Percentiles rank a stretch among this genome's conserved stretches.
Evolutionary conservation across 2,329 filamentous ascomycete genomes (phyloP).

Genomic region (Fonsecaea monophora): DNA sequence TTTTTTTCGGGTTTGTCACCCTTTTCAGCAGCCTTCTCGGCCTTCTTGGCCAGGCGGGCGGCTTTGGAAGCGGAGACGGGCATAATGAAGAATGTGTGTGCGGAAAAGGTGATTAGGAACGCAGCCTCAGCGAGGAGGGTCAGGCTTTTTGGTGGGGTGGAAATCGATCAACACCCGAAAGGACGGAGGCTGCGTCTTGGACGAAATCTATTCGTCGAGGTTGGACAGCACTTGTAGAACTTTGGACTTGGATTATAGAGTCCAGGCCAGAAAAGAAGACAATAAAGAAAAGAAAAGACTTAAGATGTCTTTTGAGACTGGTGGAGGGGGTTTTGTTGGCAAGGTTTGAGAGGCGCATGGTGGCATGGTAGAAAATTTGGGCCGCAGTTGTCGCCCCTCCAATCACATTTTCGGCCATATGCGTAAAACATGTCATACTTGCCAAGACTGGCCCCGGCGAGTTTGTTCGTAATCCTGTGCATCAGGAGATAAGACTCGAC

Average conservation of each 20-base stretch:
- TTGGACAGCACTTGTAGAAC: neutral
- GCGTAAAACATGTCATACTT: slow-evolving; percentile 8
- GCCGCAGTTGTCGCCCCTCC: slow-evolving; percentile 12
- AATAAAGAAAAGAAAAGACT: slow-evolving; percentile 1
- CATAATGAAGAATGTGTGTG: slow-evolving; percentile 53
- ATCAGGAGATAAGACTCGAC: neutral
- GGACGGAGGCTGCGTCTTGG: neutral
- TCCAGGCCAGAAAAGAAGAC: neutral
- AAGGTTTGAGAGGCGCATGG: slow-evolving; percentile 7
- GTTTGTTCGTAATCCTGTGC: neutral
- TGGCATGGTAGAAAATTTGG: slow-evolving; percentile 10
- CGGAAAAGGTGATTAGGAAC: neutral
- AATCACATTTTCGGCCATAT: neutral
- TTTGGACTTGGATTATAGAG: neutral
- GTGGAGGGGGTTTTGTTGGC: slow-evolving; percentile 14
- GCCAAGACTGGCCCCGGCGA: neutral
- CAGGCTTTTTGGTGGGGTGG: slow-evolving; percentile 9
- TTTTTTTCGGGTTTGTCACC: slow-evolving; percentile 50
- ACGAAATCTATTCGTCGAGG: neutral
- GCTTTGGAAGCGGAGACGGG: slow-evolving; percentile 71
- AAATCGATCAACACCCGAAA: neutral
- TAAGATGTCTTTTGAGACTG: neutral
- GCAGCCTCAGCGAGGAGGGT: neutral
- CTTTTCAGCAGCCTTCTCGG: slow-evolving; percentile 61
- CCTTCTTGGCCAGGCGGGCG: slow-evolving; percentile 72